phyloP scores from a whole-genome alignment of 2,329 filamentous ascomycete species.

The Colletotrichum nymphaeae region DNA sequence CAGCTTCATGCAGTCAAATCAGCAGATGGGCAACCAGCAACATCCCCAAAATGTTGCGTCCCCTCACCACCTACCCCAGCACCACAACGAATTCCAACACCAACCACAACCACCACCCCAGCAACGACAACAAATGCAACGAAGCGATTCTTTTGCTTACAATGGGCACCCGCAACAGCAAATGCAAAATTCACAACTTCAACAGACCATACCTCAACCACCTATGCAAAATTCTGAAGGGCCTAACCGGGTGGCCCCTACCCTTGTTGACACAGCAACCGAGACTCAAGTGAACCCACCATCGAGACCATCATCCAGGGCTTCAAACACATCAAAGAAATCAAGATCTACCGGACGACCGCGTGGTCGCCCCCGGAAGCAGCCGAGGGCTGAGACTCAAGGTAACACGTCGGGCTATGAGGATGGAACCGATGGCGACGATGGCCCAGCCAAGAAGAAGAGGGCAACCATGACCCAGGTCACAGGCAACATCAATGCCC shows the following conservation, averaged over 20 bases:
- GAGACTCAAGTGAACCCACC: conserved; percentile 52
- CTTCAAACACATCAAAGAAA: conserved; percentile 57
- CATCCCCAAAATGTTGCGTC: conserved; percentile 49
- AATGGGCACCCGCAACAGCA: conserved; percentile 3
- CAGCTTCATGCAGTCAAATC: conserved; percentile 79
- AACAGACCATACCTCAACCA: conserved; percentile 24
- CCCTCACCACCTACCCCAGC: conserved; percentile 44
- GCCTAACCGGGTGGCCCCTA: conserved; percentile 49
- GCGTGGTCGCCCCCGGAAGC: conserved; percentile 67
- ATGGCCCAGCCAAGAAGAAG: conserved; percentile 71
- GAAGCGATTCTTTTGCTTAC: conserved; percentile 29
- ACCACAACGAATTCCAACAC: conserved; percentile 30
- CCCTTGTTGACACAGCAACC: conserved; percentile 39
- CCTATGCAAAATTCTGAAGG: conserved; percentile 41
- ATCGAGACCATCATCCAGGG: conserved; percentile 71
- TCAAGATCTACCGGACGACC: conserved; percentile 64
- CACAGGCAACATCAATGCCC: conserved; percentile 76
- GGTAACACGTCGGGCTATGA: conserved; percentile 83
- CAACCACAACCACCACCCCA: not conserved
- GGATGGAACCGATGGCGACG: conserved; percentile 71
- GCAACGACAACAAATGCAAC: conserved; percentile 10
- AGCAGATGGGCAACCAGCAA: conserved; percentile 56
- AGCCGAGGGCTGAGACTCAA: conserved; percentile 53
- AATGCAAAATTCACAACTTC: conserved; percentile 29
- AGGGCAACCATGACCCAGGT: conserved; percentile 82